Conservation (phyloP, 2,329 filamentous ascomycete genomes). For the Aspergillus versicolor region DNA sequence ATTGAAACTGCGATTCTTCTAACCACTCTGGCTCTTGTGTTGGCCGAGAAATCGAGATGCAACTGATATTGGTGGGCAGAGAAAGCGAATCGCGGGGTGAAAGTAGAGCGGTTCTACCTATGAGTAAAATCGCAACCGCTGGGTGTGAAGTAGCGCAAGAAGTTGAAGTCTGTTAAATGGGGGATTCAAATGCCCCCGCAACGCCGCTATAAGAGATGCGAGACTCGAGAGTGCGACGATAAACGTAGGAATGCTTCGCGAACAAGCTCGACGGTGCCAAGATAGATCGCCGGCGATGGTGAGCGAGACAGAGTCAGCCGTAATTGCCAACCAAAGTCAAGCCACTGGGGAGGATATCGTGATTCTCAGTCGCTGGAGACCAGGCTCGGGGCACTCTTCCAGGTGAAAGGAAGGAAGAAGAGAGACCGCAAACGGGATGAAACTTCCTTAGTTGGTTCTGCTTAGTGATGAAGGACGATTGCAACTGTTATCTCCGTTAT, state of each 20-base stretch:
- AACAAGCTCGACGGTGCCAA: slow-evolving; percentile 6
- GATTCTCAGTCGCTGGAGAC: background rate
- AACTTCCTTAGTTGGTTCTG: slow-evolving; percentile 2
- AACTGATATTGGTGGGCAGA: slow-evolving; percentile 1
- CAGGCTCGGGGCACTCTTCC: background rate
- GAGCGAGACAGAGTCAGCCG: background rate
- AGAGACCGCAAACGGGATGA: slow-evolving; percentile 1
- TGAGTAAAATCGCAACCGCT: background rate
- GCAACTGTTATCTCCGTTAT: slow-evolving; percentile 21
- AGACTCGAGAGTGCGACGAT: background rate
- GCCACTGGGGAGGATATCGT: background rate
- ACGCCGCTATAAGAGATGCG: background rate
- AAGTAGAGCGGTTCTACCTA: slow-evolving; percentile 12
- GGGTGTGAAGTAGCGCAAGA: background rate
- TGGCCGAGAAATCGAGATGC: background rate
- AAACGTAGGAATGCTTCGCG: background rate
- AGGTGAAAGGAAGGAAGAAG: background rate
- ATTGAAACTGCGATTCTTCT: background rate
- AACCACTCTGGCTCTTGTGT: slow-evolving; percentile 6
- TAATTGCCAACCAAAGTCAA: background rate
- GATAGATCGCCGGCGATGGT: background rate
- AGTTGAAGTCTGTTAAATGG: background rate
- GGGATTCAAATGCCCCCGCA: background rate
- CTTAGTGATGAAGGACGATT: slow-evolving; percentile 9
- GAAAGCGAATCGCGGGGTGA: slow-evolving; percentile 6